A percentile compares a stretch with the other conserved stretches of the same genome.
phyloP scores from a whole-genome alignment of 257 asterid genomes.

The Fraxinus pennsylvanica region DNA sequence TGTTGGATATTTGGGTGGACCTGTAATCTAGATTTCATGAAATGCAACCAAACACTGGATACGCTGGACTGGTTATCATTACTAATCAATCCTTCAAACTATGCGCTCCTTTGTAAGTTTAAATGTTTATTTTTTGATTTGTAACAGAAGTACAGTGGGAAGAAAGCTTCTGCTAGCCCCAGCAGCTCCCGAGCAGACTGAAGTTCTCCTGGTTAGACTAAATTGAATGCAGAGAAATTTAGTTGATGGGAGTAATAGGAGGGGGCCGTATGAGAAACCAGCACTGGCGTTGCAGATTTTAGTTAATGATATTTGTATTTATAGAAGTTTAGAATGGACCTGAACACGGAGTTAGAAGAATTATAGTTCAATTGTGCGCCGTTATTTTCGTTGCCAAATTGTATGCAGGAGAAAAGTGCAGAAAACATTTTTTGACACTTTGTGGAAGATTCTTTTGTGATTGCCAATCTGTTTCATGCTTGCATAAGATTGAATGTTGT shows the following conservation, averaged over 20 bases:
- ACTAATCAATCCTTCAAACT: not conserved
- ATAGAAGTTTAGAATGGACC: conserved; percentile 23
- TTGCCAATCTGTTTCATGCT: not conserved
- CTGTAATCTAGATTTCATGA: not conserved
- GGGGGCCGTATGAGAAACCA: conserved; percentile 2
- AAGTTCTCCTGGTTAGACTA: conserved; percentile 25
- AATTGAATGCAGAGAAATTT: conserved; percentile 8
- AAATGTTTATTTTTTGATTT: conserved; percentile 18
- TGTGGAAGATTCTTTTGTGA: conserved; percentile 8
- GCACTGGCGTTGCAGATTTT: conserved; percentile 29
- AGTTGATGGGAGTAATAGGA: conserved; percentile 10
- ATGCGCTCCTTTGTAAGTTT: not conserved
- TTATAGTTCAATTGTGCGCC: conserved; percentile 38
- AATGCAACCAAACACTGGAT: not conserved
- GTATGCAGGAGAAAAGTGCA: conserved; percentile 31
- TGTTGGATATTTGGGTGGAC: not conserved
- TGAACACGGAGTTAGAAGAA: conserved; percentile 27
- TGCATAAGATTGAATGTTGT: not conserved
- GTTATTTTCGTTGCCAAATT: conserved; percentile 41
- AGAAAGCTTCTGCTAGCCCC: conserved; percentile 55
- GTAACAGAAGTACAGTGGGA: conserved; percentile 72
- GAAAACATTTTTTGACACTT: conserved; percentile 17
- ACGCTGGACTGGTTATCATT: not conserved
- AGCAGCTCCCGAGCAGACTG: conserved; percentile 69
- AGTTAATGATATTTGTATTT: conserved; percentile 47